Conservation (phyloP, 2,329 filamentous ascomycete genomes). For the Alternaria alternata region DNA sequence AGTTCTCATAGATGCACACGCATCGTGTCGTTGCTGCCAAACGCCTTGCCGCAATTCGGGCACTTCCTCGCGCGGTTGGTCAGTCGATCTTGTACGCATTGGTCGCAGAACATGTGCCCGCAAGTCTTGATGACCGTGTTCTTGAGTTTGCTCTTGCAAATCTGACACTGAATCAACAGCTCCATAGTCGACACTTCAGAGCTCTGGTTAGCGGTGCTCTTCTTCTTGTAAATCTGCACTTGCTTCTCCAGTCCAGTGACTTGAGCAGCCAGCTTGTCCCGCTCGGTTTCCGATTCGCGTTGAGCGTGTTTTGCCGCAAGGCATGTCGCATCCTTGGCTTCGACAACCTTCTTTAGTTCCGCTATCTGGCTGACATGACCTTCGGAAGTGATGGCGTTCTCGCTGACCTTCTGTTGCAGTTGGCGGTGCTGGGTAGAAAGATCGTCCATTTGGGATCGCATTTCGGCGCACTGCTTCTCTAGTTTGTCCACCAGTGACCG, state of each 20-base stretch:
- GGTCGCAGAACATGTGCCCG: slow-evolving; percentile 91
- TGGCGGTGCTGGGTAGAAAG: slow-evolving; percentile 76
- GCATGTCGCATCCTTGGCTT: slow-evolving; percentile 75
- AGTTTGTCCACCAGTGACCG: slow-evolving; percentile 79
- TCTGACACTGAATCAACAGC: slow-evolving; percentile 82
- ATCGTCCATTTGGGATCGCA: slow-evolving; percentile 78
- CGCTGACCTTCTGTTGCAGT: slow-evolving; percentile 74
- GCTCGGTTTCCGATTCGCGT: slow-evolving; percentile 71
- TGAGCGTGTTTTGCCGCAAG: slow-evolving; percentile 69
- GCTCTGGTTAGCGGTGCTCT: slow-evolving; percentile 80
- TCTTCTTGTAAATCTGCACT: slow-evolving; percentile 83
- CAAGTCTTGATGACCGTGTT: slow-evolving; percentile 93
- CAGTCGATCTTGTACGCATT: slow-evolving; percentile 88
- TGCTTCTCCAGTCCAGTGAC: slow-evolving; percentile 83
- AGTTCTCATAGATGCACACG: slow-evolving; percentile 49
- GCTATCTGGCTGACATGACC: slow-evolving; percentile 76
- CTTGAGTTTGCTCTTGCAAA: slow-evolving; percentile 93
- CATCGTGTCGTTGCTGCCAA: slow-evolving; percentile 92
- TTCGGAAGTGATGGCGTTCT: slow-evolving; percentile 74
- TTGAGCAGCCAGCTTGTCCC: slow-evolving; percentile 80
- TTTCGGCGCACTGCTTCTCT: slow-evolving; percentile 88
- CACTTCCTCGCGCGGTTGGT: slow-evolving; percentile 93
- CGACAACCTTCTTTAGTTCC: slow-evolving; percentile 77
- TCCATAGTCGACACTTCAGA: slow-evolving; percentile 86
- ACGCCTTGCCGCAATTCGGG: slow-evolving; percentile 89